Percentiles rank a stretch among this genome's conserved stretches.
These are phyloP conservation scores for Canavalia ensiformis DNA, from an alignment of 306 rosid species.

Conservation along the genomic window DNA sequence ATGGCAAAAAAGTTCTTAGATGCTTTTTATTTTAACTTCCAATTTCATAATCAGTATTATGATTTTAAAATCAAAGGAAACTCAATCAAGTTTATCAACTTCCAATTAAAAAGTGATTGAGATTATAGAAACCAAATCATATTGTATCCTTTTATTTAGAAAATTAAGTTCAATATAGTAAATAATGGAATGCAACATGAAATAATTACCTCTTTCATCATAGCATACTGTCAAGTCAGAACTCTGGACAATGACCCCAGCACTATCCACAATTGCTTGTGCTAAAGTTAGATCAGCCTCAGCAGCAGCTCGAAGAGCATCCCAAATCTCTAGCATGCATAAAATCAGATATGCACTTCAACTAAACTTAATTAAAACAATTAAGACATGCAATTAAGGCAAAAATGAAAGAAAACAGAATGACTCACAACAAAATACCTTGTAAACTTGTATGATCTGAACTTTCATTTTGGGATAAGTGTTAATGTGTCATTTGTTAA, in stretches of 20 bases:
- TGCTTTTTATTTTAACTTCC: slow-evolving; percentile 17
- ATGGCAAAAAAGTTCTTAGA: slow-evolving; percentile 36
- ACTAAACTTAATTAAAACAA: slow-evolving; percentile 30
- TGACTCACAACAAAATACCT: slow-evolving; percentile 4
- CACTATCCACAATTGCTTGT: slow-evolving; percentile 95
- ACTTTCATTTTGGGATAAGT: background rate
- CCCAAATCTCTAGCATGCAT: slow-evolving; percentile 88
- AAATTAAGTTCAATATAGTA: background rate
- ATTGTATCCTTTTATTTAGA: background rate
- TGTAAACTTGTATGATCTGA: slow-evolving; percentile 14
- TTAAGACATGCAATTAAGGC: background rate
- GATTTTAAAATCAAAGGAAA: slow-evolving; percentile 37
- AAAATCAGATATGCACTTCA: slow-evolving; percentile 49
- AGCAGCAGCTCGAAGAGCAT: slow-evolving; percentile 97
- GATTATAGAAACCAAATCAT: slow-evolving; percentile 11
- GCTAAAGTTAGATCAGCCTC: slow-evolving; percentile 91
- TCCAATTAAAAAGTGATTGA: background rate
- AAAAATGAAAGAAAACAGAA: slow-evolving; percentile 28
- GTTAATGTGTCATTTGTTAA: slow-evolving; percentile 36
- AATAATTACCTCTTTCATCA: slow-evolving; percentile 88
- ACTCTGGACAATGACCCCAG: slow-evolving; percentile 95
- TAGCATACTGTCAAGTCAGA: slow-evolving; percentile 93
- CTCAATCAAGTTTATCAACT: slow-evolving; percentile 15
- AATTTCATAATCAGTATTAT: background rate
- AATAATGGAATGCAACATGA: slow-evolving; percentile 39